Base-by-base conservation (phyloP, 2,329 filamentous ascomycete species). In the Stagonosporopsis tanaceti region DNA sequence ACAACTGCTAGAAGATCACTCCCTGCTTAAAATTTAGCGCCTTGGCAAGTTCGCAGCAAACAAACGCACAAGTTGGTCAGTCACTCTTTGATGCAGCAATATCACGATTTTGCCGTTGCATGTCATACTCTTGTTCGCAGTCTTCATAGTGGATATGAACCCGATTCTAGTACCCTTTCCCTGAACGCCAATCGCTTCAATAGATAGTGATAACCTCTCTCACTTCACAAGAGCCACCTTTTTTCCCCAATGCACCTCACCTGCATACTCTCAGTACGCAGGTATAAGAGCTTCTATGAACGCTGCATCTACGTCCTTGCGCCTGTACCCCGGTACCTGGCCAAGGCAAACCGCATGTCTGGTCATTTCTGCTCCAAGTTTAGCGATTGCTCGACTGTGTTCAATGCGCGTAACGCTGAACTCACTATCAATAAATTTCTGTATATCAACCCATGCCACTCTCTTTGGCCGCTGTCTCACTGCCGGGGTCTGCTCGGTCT, bases 371-470 rank as follows among this genome's bases (percentile, higher is more conserved):
- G 47, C 28, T 39, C 14, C 5, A 14, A 9, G 28, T n/a, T 76
- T 61, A 79, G 70, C 47, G 50, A 30, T 42, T 15, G 27, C 27
- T 24, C 39, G 9, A 15, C 6, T 3, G 2, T 41, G 4, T 14
- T 14, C 6, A n/a, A 47, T 2, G 17, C 24, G 24, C 8, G n/a
- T 5, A 35, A 17, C 25, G 6, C n/a, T 25, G 8, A 14, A 73
- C 78, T 73, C 59, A 80, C 79, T 76, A 64, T 79, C 76, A 46
- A 81, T 67, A 22, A 82, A 67, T 57, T 75, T 79, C 20, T 66
- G 64, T 2, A 81, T 75, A 62, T 82, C 80, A 47, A 82, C 64
- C 58, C 77, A 76, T 15, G 78, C 77, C 4, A 62, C 65, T 62
- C 73, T 76, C 66, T 73, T 78, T 44, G 56, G 52, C 53, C 65